Conservation (phyloP, 305 asterid genomes). For the Fraxinus angustifolia region DNA sequence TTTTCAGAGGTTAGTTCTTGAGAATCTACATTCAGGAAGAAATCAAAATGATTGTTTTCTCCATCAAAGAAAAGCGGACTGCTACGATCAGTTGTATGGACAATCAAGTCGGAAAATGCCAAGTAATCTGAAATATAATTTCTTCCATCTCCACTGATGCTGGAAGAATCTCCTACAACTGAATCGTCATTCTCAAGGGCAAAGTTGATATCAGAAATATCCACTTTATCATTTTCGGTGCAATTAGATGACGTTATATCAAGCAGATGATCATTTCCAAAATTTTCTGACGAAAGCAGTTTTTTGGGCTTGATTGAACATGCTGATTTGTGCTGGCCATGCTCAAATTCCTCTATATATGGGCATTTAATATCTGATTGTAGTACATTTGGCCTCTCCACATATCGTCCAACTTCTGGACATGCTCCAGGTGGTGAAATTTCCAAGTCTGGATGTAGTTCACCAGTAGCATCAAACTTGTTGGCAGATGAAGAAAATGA, state of each 20-base stretch:
- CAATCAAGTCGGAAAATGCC: conserved; percentile 80
- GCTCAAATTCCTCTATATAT: not conserved
- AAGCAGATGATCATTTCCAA: conserved; percentile 18
- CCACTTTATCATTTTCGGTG: conserved; percentile 16
- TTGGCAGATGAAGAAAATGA: conserved; percentile 30
- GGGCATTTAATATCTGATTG: conserved; percentile 19
- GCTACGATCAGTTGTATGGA: conserved; percentile 48
- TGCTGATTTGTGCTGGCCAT: not conserved
- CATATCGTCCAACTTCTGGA: conserved; percentile 12
- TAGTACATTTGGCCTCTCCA: not conserved
- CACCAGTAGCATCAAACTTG: conserved; percentile 36
- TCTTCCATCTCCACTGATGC: conserved; percentile 38
- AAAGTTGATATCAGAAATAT: conserved; percentile 25
- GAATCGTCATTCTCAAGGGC: conserved; percentile 36
- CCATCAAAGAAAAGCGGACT: conserved; percentile 42
- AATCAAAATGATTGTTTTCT: conserved; percentile 60
- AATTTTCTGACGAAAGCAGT: conserved; percentile 1
- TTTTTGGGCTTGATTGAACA: conserved; percentile 7
- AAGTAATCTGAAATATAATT: conserved; percentile 64
- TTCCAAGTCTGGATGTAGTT: conserved; percentile 37
- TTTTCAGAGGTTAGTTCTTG: conserved; percentile 27
- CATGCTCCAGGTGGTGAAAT: conserved; percentile 32
- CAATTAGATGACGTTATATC: not conserved
- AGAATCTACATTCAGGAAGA: conserved; percentile 58
- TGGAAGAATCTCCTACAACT: conserved; percentile 46